phyloP scores from a whole-genome alignment of 176 grass and related monocot genomes.

The Eragrostis curvula region DNA sequence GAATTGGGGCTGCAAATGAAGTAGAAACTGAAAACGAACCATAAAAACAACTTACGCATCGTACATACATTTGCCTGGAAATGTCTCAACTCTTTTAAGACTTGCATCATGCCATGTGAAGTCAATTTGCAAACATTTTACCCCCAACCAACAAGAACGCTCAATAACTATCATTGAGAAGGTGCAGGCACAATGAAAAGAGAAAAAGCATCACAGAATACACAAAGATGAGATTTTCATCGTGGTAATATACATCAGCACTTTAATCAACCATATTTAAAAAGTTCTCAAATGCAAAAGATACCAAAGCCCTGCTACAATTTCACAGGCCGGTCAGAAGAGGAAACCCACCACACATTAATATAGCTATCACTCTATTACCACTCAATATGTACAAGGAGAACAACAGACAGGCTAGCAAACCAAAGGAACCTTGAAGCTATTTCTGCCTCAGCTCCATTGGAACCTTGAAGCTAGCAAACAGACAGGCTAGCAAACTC shows the following conservation, averaged over 20 bases:
- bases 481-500: not conserved
- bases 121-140: too few relatives aligned
- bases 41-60: too few relatives aligned
- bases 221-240: not conserved
- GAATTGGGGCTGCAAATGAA: too few relatives aligned
- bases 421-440: not conserved
- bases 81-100: not conserved
- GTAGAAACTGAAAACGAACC: not conserved
- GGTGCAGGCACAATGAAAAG: too few relatives aligned
- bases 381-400: slow-evolving; percentile 50
- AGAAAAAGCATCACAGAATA: too few relatives aligned
- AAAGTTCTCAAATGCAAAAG: not conserved
- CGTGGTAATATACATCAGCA: not conserved
- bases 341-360: slow-evolving; percentile 27
- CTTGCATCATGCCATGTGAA: too few relatives aligned
- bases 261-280: not conserved
- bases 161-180: too few relatives aligned
- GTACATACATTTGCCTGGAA: too few relatives aligned
- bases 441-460: not conserved
- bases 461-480: not conserved
- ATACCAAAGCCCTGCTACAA: not conserved
- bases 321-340: not conserved
- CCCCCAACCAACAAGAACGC: not conserved
- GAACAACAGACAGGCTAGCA: slow-evolving; percentile 9
- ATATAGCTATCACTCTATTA: not conserved